A percentile compares a stretch with the other conserved stretches of the same genome.
phyloP scores from a whole-genome alignment of 331 rosid genomes.

The Stylosanthes scabra region DNA sequence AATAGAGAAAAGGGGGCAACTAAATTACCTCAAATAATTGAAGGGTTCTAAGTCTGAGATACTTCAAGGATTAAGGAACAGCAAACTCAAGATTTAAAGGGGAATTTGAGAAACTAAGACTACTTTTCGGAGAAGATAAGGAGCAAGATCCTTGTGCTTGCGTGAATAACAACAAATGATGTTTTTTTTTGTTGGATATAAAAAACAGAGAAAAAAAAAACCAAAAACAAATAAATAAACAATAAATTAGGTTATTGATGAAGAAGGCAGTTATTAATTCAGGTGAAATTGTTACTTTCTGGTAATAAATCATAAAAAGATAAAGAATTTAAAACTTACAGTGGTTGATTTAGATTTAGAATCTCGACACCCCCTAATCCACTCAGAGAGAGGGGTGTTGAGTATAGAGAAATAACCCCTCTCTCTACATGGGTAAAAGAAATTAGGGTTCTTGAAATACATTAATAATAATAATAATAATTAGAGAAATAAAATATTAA shows the following conservation, averaged over 20 bases:
- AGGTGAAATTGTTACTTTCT: too few species aligned
- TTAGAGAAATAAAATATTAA: too few species aligned
- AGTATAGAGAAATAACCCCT: too few species aligned
- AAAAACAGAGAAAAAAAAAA: background rate
- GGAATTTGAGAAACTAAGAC: background rate
- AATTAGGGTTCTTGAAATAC: too few species aligned
- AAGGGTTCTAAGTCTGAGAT: background rate
- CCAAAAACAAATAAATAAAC: background rate
- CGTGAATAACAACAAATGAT: conserved; percentile 5
- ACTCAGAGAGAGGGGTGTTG: too few species aligned
- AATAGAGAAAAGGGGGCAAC: background rate
- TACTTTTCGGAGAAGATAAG: conserved; percentile 17
- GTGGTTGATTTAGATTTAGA: too few species aligned
- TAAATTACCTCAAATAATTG: conserved; percentile 32
- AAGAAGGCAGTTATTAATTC: background rate
- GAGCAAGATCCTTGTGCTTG: background rate
- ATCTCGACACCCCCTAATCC: too few species aligned
- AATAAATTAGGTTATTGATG: background rate
- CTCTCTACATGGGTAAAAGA: too few species aligned
- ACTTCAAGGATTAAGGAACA: conserved; percentile 14
- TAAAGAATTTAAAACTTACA: too few species aligned
- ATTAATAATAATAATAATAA: too few species aligned
- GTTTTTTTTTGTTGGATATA: background rate
- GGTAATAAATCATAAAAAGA: too few species aligned
- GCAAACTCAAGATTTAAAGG: conserved; percentile 1